Base-by-base conservation (phyloP, 2,329 filamentous ascomycete species). In the Xylaria sp. region DNA sequence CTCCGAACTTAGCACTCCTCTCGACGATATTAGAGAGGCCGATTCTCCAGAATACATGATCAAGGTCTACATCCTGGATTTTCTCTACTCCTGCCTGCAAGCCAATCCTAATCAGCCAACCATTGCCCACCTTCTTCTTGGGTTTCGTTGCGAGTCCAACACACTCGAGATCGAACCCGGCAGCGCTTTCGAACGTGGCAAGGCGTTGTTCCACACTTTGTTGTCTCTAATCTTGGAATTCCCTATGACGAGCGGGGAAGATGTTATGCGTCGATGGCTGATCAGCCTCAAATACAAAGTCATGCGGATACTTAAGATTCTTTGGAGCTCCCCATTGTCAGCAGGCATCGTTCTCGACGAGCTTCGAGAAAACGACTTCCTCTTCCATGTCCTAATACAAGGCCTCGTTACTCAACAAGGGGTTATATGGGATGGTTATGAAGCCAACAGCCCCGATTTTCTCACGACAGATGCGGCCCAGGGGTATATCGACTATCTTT, bases 71-170 rank as follows among this genome's bases (percentile, higher is more conserved):
- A 87, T 97, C 19, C 80, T 99, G 5, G 88, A 93, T 59, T 93
- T 99, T 65, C 76, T 99, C 37, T 89, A 90, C 63, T 84, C 86
- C 50, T 96, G 91, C 67, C 79, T 99, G 2, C 81, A 83, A 49
- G 85, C 88, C 29, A 88, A 87, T 21, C 87, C 89, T 1, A 83
- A 88, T 63, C 84, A 87, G 63, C 92, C 94, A 4, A 95, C 89
- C 1, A 87, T 99, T 62, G 94, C 93, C 0, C 95, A 99, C 71
- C 80, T 96, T 42, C 78, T 99, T 1, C 84, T 99, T 4, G 94
- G 94, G 0, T 97, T 99, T 70, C 83, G 83, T 51, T 95, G 91
- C 65, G 84, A 86, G 40, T 83, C 88, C 34, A 87, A 86, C 58
- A 81, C 82, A 8, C 77, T 97, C 2, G 85, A 85, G 20, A 76